Conservation (phyloP, 2,329 filamentous ascomycete genomes). For the Aspergillus ochraceoroseus region DNA sequence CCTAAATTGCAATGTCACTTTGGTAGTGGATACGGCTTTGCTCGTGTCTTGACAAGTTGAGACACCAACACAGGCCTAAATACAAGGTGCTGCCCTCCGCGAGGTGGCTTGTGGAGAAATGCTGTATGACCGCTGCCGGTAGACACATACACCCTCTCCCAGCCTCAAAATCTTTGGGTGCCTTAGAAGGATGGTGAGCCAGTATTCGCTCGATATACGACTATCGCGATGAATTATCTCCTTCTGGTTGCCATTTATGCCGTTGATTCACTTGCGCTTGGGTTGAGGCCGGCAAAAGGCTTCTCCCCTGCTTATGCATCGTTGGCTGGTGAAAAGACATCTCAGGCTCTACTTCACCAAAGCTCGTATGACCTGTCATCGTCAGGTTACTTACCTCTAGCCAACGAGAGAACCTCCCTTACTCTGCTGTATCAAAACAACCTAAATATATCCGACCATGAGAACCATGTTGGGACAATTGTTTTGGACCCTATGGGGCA, state of each 20-base stretch:
- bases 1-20: neutral
- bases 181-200: neutral
- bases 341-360: neutral
- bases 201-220: neutral
- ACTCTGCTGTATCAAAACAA: slow-evolving; percentile 54
- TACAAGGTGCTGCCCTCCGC: neutral
- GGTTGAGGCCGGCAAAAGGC: neutral
- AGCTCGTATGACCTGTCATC: neutral
- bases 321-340: neutral
- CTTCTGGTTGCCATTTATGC: slow-evolving; percentile 1
- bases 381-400: slow-evolving; percentile 2
- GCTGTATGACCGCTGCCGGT: neutral
- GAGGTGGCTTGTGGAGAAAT: neutral
- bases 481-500: slow-evolving; percentile 45
- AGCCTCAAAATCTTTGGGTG: neutral
- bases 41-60: too few relatives aligned
- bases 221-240: neutral
- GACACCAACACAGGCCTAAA: neutral
- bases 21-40: too few relatives aligned
- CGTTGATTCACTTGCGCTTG: slow-evolving; percentile 1
- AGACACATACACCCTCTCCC: neutral
- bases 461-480: slow-evolving; percentile 50
- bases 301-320: neutral
- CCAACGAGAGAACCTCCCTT: slow-evolving; percentile 44
- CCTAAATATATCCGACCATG: slow-evolving; percentile 51